Conservation (phyloP, 768 basidiomycete genomes). For the Amylocystis lapponica region DNA sequence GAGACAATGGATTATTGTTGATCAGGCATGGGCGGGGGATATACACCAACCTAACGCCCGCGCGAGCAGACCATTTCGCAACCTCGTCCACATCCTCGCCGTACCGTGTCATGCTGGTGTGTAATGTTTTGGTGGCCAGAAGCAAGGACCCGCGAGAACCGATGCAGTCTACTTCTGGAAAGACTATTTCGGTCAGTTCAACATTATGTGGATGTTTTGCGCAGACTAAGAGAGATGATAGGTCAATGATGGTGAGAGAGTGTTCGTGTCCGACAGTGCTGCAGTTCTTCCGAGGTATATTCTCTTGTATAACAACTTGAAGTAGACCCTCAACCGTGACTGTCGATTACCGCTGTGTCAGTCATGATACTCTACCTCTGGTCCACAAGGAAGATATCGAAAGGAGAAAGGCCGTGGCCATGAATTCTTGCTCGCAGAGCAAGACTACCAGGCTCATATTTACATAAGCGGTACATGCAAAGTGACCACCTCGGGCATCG, state of each 20-base stretch:
- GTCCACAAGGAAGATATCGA: neutral
- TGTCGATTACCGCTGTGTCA: neutral
- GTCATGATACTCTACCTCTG: neutral
- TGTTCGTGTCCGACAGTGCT: constrained; percentile 49
- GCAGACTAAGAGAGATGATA: constrained; percentile 25
- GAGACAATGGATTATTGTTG: neutral
- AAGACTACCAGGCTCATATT: no score
- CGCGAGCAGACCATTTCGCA: constrained; percentile 50
- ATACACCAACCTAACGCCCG: constrained; percentile 58
- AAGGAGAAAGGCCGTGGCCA: constrained; percentile 8
- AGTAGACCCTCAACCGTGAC: neutral
- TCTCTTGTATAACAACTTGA: constrained; percentile 47
- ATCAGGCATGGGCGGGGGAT: constrained; percentile 55
- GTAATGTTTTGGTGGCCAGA: constrained; percentile 40
- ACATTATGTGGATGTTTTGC: no score
- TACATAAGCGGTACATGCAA: no score
- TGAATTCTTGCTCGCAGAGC: no score
- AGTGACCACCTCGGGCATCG: no score
- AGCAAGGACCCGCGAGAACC: constrained; percentile 16
- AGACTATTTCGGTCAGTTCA: neutral
- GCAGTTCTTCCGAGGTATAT: constrained; percentile 54
- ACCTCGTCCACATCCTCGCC: constrained; percentile 65
- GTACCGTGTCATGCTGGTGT: constrained; percentile 60
- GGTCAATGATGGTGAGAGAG: constrained; percentile 41
- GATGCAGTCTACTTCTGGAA: constrained; percentile 15